Evolutionary conservation across 108 stramenopile species (phyloP).

Genomic region (Nitzschia sp.): DNA sequence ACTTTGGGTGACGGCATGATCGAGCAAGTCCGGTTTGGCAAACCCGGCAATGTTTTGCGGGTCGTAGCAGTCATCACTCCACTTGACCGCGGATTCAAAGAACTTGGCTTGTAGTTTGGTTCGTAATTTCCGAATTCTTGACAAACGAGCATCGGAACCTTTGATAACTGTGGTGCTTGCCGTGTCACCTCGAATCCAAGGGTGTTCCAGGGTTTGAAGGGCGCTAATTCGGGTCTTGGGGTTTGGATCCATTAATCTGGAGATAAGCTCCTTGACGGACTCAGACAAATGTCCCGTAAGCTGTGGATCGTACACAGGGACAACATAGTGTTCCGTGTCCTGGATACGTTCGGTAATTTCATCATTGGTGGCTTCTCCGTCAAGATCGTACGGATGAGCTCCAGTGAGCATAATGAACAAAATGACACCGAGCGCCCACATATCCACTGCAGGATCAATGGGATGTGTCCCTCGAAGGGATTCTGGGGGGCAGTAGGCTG

Average conservation of each 20-base stretch:
- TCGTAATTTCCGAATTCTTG: conserved; percentile 61
- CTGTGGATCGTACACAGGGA: conserved; percentile 43
- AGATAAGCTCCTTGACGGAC: conserved; percentile 69
- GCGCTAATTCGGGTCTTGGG: conserved; percentile 69
- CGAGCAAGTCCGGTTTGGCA: too few relatives aligned
- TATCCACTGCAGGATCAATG: conserved; percentile 48
- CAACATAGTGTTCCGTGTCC: conserved; percentile 19
- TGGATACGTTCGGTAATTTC: conserved; percentile 64
- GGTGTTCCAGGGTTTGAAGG: conserved; percentile 84
- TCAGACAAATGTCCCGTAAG: conserved; percentile 57
- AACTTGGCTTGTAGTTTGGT: conserved; percentile 70
- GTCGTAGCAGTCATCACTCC: conserved; percentile 52
- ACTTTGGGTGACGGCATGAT: conserved; percentile 33
- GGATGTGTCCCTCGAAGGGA: conserved; percentile 33
- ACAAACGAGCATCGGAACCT: conserved; percentile 67
- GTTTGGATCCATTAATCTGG: conserved; percentile 65
- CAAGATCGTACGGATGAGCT: conserved; percentile 84
- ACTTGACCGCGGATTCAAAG: conserved; percentile 64
- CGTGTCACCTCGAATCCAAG: conserved; percentile 85
- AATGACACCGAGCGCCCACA: conserved; percentile 88
- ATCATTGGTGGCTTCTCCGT: conserved; percentile 70
- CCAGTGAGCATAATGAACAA: conserved; percentile 92
- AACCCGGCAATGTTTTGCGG: conserved; percentile 28
- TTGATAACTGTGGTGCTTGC: conserved; percentile 67
- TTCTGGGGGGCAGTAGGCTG: conserved; percentile 80